A percentile compares a stretch with the other conserved stretches of the same genome.
These are phyloP conservation scores for Tolypocladium pustulatum DNA, from an alignment of 2,329 filamentous ascomycete genomes.

Conservation along the genomic window DNA sequence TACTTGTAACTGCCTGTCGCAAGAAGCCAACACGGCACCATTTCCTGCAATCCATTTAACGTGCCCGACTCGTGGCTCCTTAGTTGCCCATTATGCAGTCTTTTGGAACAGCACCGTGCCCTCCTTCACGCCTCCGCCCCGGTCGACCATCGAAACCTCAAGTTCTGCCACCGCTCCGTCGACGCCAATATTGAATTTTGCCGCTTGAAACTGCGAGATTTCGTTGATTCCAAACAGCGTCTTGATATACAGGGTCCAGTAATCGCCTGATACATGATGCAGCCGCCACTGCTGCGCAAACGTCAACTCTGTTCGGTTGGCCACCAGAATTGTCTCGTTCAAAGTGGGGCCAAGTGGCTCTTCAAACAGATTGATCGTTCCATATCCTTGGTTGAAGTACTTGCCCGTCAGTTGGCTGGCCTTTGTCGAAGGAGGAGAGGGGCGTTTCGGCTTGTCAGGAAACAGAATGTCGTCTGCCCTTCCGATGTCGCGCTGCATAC, in stretches of 20 bases:
- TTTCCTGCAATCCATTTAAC: no score
- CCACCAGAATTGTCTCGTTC: no score
- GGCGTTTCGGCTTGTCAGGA: no score
- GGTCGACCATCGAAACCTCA: conserved; percentile 1
- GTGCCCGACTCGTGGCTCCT: no score
- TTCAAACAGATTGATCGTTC: conserved; percentile 9
- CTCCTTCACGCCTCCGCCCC: not conserved
- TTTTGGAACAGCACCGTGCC: conserved; percentile 7
- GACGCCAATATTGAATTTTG: conserved; percentile 5
- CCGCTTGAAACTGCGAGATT: not conserved
- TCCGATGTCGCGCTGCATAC: conserved; percentile 14
- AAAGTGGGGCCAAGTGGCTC: no score
- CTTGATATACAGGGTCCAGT: conserved; percentile 12
- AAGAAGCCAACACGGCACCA: not conserved
- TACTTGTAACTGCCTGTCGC: not conserved
- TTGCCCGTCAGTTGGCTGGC: conserved; percentile 24
- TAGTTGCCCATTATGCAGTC: not conserved
- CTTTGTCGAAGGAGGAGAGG: no score
- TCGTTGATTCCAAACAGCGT: not conserved
- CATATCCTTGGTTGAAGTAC: conserved; percentile 33
- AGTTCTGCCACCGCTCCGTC: not conserved
- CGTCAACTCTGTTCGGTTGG: no score
- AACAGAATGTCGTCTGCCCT: conserved; percentile 22
- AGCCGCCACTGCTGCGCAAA: conserved; percentile 1
- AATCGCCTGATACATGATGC: conserved; percentile 16